Percentiles rank a stretch among this genome's conserved stretches.
These are phyloP conservation scores for Serendipita indica DNA, from an alignment of 768 basidiomycete species.

Conservation along the genomic window DNA sequence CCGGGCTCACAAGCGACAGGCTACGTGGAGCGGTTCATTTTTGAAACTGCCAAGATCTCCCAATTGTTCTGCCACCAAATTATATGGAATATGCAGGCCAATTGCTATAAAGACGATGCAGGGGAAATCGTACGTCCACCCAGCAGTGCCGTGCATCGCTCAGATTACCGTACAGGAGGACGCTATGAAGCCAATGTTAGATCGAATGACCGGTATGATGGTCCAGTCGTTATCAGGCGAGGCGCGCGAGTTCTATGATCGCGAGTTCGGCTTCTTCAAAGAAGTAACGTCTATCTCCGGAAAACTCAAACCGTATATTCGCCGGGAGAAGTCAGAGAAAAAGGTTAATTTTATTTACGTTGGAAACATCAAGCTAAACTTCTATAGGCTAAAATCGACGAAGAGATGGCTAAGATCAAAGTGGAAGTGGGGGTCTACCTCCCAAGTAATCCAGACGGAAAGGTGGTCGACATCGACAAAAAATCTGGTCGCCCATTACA, in stretches of 20 bases:
- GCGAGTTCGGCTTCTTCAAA: constrained; percentile 90
- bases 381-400: constrained; percentile 93
- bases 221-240: constrained; percentile 78
- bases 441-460: constrained; percentile 93
- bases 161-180: constrained; percentile 47
- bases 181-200: constrained; percentile 91
- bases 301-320: constrained; percentile 92
- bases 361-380: neutral
- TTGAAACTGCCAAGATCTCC: constrained; percentile 93
- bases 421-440: constrained; percentile 95
- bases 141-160: neutral
- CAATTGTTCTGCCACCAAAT: constrained; percentile 98
- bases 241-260: constrained; percentile 77
- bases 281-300: constrained; percentile 97
- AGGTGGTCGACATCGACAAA: constrained; percentile 94
- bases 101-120: constrained; percentile 83
- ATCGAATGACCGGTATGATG: constrained; percentile 65
- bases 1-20: constrained; percentile 32
- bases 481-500: constrained; percentile 92
- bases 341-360: constrained; percentile 41
- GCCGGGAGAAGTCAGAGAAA: constrained; percentile 89
- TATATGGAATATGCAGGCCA: constrained; percentile 99
- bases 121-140: constrained; percentile 53
- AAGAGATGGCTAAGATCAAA: constrained; percentile 92
- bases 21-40: constrained; percentile 89